Evolutionary conservation across 148 eudicot species (phyloP).

Genomic region (Selenicereus undatus): DNA sequence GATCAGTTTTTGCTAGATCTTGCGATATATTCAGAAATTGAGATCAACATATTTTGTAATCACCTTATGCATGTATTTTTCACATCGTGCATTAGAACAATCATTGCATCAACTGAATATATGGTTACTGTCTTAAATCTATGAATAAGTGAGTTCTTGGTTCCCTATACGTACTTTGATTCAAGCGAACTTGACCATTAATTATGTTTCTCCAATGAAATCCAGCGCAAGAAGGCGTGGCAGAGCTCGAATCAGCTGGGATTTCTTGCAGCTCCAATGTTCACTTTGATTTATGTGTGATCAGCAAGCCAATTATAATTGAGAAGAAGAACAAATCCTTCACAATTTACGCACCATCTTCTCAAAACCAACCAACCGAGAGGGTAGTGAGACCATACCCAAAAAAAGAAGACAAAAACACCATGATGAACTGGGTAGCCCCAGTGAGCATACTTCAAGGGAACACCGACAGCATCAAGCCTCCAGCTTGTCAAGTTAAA

Average conservation of each 20-base stretch:
- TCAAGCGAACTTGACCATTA: neutral
- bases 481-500: constrained; percentile 40
- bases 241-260: constrained; percentile 10
- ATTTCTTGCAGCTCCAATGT: neutral
- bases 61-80: too few species aligned
- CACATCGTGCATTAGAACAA: too few species aligned
- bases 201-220: neutral
- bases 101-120: too few species aligned
- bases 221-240: neutral
- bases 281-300: constrained; percentile 3
- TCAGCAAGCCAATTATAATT: constrained; percentile 10
- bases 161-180: too few species aligned
- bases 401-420: constrained; percentile 12
- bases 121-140: too few species aligned
- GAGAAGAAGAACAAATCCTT: constrained; percentile 10
- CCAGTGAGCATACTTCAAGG: constrained; percentile 9
- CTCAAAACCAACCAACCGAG: neutral
- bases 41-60: too few species aligned
- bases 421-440: constrained; percentile 19
- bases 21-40: too few species aligned
- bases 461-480: constrained; percentile 1
- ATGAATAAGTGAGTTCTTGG: too few species aligned
- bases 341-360: neutral
- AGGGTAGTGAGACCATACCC: constrained; percentile 14
- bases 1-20: too few species aligned